A percentile compares a stretch with the other conserved stretches of the same genome.
Evolutionary conservation across 2,329 filamentous ascomycete species (phyloP).

Genomic region (Penicillium sumatraense): DNA sequence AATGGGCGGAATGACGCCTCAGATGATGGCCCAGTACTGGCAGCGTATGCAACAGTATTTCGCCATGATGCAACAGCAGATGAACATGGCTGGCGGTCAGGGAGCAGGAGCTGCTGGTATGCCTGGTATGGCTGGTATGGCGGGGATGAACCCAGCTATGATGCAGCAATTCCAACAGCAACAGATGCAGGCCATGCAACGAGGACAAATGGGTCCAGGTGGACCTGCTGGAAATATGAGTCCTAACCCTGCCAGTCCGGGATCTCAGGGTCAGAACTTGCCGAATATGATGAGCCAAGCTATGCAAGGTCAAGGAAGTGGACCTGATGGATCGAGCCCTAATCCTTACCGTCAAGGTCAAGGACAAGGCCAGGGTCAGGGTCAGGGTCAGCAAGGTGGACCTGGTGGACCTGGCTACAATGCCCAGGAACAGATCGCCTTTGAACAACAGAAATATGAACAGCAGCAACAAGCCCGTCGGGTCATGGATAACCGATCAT

Average conservation of each 20-base stretch:
- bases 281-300: conserved; percentile 68
- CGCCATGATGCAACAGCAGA: conserved; percentile 90
- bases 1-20: conserved; percentile 78
- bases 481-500: conserved; percentile 48
- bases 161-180: conserved; percentile 76
- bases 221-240: conserved; percentile 41
- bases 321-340: conserved; percentile 47
- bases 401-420: conserved; percentile 60
- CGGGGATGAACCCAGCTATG: conserved; percentile 73
- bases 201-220: conserved; percentile 64
- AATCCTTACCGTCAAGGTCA: conserved; percentile 53
- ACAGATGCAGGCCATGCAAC: conserved; percentile 63
- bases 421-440: conserved; percentile 73
- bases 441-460: conserved; percentile 80
- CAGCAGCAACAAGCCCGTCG: conserved; percentile 67
- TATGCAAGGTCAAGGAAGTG: conserved; percentile 64
- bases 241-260: conserved; percentile 40
- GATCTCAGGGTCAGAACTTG: conserved; percentile 59
- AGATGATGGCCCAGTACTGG: conserved; percentile 98
- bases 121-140: conserved; percentile 56
- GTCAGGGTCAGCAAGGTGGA: no score
- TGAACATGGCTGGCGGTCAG: conserved; percentile 63
- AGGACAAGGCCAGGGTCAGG: background rate
- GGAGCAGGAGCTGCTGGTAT: conserved; percentile 46
- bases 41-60: conserved; percentile 99